These are phyloP conservation scores for Aegilops tauschii DNA, from an alignment of 176 grass and related monocot species.

Conservation along the genomic window DNA sequence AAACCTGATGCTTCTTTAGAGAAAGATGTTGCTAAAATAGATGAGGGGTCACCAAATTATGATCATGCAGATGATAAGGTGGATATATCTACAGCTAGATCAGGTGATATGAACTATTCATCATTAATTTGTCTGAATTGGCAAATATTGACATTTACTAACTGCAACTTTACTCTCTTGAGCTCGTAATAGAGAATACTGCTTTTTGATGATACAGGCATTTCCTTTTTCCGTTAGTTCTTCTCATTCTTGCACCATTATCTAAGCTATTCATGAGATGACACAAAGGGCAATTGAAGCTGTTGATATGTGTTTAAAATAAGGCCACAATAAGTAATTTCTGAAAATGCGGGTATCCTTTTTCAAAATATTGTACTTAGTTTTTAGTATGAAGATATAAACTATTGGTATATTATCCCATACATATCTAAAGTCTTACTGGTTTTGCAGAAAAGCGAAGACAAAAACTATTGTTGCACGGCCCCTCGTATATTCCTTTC, in stretches of 20 bases:
- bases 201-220: not conserved
- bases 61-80: conserved; percentile 18
- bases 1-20: conserved; percentile 14
- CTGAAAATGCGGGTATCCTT: not conserved
- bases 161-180: not conserved
- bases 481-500: conserved; percentile 52
- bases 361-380: not conserved
- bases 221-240: not conserved
- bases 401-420: not conserved
- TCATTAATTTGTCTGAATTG: conserved; percentile 7
- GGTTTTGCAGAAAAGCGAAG: conserved; percentile 60
- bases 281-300: not conserved
- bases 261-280: not conserved
- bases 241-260: not conserved
- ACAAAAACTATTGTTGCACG: conserved; percentile 15
- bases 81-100: conserved; percentile 37
- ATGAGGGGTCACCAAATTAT: conserved; percentile 11
- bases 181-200: not conserved
- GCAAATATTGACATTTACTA: not conserved
- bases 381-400: not conserved
- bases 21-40: conserved; percentile 10
- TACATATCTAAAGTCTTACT: conserved; percentile 15
- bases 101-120: conserved; percentile 37
- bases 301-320: not conserved
- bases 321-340: not conserved